These are phyloP conservation scores for Oxytropis ochrocephala DNA, from an alignment of 306 rosid genomes.

Conservation along the genomic window DNA sequence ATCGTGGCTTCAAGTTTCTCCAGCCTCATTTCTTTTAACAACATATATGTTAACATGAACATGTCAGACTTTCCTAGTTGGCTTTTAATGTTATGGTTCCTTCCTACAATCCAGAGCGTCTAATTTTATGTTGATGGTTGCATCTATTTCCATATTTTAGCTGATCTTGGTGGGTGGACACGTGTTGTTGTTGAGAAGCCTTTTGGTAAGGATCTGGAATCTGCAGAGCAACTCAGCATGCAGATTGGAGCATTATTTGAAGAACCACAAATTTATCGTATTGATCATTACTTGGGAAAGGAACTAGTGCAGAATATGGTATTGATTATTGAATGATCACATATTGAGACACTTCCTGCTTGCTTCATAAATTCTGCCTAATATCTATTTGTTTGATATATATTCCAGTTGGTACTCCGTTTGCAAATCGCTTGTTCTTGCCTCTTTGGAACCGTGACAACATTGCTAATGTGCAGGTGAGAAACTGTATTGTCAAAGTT, in stretches of 20 bases:
- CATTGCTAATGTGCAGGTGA: slow-evolving; percentile 88
- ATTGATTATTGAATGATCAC: slow-evolving; percentile 20
- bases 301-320: slow-evolving; percentile 97
- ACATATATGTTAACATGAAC: background rate
- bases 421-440: slow-evolving; percentile 83
- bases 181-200: slow-evolving; percentile 98
- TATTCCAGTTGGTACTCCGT: slow-evolving; percentile 93
- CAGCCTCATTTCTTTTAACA: background rate
- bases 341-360: slow-evolving; percentile 7
- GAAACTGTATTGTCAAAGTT: slow-evolving; percentile 20
- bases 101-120: background rate
- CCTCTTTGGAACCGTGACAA: slow-evolving; percentile 99
- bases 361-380: slow-evolving; percentile 24
- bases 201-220: slow-evolving; percentile 85
- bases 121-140: slow-evolving; percentile 20
- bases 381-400: slow-evolving; percentile 19
- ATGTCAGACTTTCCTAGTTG: background rate
- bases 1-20: background rate
- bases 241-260: slow-evolving; percentile 85
- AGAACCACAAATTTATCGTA: slow-evolving; percentile 88
- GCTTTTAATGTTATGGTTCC: slow-evolving; percentile 2
- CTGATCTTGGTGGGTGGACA: slow-evolving; percentile 97
- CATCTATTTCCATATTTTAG: slow-evolving; percentile 36
- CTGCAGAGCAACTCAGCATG: slow-evolving; percentile 82
- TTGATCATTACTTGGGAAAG: slow-evolving; percentile 97